Evolutionary conservation across 116 monocot species (phyloP).

Genomic region (Posidonia oceanica): DNA sequence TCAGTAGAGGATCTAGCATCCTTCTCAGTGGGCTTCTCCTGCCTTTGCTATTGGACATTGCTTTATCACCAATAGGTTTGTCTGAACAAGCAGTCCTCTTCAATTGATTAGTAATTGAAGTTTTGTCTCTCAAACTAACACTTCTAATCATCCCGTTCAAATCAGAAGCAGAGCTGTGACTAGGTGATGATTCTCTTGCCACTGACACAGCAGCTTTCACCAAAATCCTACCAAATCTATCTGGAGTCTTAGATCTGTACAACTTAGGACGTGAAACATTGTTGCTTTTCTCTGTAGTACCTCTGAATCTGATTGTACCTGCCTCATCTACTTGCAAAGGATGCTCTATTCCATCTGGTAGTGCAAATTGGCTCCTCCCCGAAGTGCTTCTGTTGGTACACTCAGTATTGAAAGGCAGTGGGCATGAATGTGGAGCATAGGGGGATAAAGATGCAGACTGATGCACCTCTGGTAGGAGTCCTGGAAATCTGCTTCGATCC

Average conservation of each 20-base stretch:
- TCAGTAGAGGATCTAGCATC: constrained; percentile 68
- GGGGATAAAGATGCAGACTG: constrained; percentile 6
- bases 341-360: background rate
- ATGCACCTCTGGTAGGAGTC: constrained; percentile 7
- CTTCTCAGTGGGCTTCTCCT: constrained; percentile 72
- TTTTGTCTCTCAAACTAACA: constrained; percentile 29
- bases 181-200: constrained; percentile 18
- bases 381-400: background rate
- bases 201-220: constrained; percentile 5
- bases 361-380: background rate
- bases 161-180: constrained; percentile 9
- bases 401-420: constrained; percentile 19
- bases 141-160: constrained; percentile 28
- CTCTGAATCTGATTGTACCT: background rate
- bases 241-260: background rate
- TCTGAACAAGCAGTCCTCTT: constrained; percentile 10
- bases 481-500: constrained; percentile 15
- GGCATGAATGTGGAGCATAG: constrained; percentile 35
- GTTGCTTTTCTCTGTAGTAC: background rate
- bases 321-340: background rate
- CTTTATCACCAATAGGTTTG: constrained; percentile 20
- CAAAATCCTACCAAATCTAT: constrained; percentile 2
- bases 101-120: constrained; percentile 3
- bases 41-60: constrained; percentile 15
- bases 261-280: background rate